Evolutionary conservation across 768 basidiomycete species (phyloP).

Genomic region (Pleurotus giganteus): DNA sequence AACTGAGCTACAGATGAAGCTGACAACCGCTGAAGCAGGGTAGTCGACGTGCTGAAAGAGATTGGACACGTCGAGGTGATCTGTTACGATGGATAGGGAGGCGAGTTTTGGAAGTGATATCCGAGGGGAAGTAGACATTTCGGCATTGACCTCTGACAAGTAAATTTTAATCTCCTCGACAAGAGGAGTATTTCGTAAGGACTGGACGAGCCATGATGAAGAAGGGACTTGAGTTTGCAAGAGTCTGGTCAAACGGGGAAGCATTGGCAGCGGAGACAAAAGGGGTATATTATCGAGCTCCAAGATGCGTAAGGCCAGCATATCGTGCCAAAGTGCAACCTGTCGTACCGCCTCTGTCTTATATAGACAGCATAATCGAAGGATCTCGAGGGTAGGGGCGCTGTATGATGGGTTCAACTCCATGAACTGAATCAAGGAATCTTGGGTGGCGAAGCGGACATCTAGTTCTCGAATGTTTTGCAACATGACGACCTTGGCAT

Average conservation of each 20-base stretch:
- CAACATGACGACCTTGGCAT: background rate
- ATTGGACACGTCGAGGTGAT: background rate
- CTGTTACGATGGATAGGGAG: background rate
- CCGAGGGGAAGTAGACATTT: background rate
- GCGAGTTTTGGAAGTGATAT: background rate
- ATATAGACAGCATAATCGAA: background rate
- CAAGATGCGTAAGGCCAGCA: background rate
- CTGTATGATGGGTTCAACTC: background rate
- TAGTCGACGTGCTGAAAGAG: background rate
- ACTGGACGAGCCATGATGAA: background rate
- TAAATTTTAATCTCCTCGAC: background rate
- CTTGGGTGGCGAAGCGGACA: background rate
- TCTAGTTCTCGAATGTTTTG: background rate
- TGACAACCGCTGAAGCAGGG: background rate
- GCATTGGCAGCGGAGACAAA: background rate
- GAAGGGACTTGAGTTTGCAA: background rate
- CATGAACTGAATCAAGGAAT: background rate
- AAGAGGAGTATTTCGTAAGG: background rate
- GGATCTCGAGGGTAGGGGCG: background rate
- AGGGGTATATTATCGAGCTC: background rate
- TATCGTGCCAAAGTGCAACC: background rate
- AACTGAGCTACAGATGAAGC: background rate
- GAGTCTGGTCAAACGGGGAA: background rate
- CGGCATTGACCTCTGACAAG: background rate
- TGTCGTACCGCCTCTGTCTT: too few relatives aligned